Conservation (phyloP, 257 asterid genomes). For the Penstemon barbatus region DNA sequence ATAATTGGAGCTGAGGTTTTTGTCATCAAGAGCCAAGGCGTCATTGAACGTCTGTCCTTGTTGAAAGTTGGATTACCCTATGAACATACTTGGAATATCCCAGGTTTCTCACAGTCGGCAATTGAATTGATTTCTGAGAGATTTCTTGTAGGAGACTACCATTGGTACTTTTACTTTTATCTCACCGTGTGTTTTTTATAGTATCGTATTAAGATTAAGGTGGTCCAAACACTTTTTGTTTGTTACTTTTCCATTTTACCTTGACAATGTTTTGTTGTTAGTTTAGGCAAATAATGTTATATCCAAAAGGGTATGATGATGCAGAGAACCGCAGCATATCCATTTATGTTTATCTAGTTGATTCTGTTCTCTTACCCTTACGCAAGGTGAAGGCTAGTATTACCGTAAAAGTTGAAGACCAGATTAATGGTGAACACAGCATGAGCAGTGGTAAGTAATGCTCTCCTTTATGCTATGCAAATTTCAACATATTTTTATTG, state of each 20-base stretch:
- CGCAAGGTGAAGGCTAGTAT: background rate
- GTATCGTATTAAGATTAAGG: too few relatives aligned
- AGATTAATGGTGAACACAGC: background rate
- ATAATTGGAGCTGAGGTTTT: constrained; percentile 23
- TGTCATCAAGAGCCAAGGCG: background rate
- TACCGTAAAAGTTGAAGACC: background rate
- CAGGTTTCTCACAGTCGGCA: background rate
- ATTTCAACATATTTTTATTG: too few relatives aligned
- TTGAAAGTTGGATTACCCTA: background rate
- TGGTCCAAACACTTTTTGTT: too few relatives aligned
- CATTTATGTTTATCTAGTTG: background rate
- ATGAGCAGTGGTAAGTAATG: too few relatives aligned
- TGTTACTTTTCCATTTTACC: background rate
- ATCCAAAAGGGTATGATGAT: background rate
- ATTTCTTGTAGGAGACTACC: background rate
- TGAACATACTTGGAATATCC: background rate
- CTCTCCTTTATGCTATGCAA: too few relatives aligned
- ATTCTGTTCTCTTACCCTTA: background rate
- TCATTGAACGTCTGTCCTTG: constrained; percentile 7
- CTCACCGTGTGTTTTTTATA: background rate
- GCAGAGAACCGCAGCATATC: background rate
- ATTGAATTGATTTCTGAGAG: background rate
- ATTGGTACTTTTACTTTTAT: background rate
- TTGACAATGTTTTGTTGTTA: background rate
- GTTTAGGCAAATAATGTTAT: background rate